phyloP scores from a whole-genome alignment of 2,329 filamentous ascomycete genomes.

The Colletotrichum navitas region DNA sequence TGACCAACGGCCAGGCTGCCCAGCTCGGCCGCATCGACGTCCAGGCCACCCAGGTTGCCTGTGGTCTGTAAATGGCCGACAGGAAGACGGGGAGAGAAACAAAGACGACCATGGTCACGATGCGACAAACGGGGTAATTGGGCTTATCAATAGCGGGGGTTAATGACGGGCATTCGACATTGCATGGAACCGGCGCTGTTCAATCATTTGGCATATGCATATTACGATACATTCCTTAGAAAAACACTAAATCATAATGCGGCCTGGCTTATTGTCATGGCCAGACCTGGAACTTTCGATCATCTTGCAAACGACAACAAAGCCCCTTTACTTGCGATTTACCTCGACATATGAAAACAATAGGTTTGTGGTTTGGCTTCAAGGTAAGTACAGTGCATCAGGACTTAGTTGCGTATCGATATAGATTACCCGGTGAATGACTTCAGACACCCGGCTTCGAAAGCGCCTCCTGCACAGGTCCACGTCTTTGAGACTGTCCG shows the following conservation, averaged over 20 bases:
- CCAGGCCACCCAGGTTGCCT: conserved; percentile 60
- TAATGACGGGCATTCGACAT: conserved; percentile 1
- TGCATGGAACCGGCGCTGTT: conserved; percentile 38
- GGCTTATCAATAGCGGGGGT: conserved; percentile 11
- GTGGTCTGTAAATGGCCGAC: conserved; percentile 52
- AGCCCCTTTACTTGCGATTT: no score
- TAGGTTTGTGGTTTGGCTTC: no score
- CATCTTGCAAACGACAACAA: not conserved
- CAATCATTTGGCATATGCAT: conserved; percentile 38
- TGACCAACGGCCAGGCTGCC: conserved; percentile 65
- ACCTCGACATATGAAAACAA: no score
- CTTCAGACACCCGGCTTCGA: not conserved
- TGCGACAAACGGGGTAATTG: conserved; percentile 13
- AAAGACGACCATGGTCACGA: not conserved
- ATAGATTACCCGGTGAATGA: no score
- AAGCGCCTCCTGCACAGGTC: not conserved
- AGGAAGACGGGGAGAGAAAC: not conserved
- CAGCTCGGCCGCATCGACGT: conserved; percentile 67
- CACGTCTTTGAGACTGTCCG: not conserved
- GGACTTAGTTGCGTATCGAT: no score
- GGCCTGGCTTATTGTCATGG: conserved; percentile 13
- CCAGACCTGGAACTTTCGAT: not conserved
- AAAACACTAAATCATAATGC: conserved; percentile 34
- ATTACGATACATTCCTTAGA: conserved; percentile 40
- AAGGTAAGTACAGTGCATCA: no score